Evolutionary conservation across 805 yeast species (phyloP), one percentile per base, ranked within the genome.

Genomic region (Schwanniomyces vanrijiae): DNA sequence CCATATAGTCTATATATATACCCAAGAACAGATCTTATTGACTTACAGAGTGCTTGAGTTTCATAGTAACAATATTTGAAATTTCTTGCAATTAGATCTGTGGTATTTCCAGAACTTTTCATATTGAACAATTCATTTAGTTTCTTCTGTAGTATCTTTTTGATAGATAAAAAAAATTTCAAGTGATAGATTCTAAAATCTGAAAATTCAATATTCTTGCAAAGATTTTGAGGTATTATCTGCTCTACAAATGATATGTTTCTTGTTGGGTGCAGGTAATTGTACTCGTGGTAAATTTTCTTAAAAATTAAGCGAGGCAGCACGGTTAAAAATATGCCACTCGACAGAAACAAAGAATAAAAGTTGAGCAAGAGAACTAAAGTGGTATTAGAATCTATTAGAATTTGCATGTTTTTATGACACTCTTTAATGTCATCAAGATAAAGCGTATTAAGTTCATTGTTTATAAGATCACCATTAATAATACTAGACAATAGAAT

Each of bases 1-100:
- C 51, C 41, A 47, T 64, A 64, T 9, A 62, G 43, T 14, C 50
- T 44, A 49, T 61, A 62, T 10, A 61, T 49, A 21, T 40, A 47
- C 5, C 18, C 16, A 18, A 47, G 45, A 7, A 50, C 22, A 1
- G 24, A 34, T 14, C 37, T 11, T 5, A 54, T 40, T 6, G 53
- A 49, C 10, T 24, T 13, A 7, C 48, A 37, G 18, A 55, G 9
- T 11, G 42, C 13, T 16, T 21, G 14, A 2, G 29, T 39, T 10
- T 20, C 20, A 18, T 20, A 25, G 22, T 10, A 13, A 21, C 41
- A 42, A 26, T 38, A 38, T 16, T 39, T 28, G 22, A 48, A 48
- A 35, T 38, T 48, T 8, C 46, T 26, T 13, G 24, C 21, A 14
- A 48, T 14, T 8, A 44, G 26, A 13, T 34, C 19, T 10, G 26